These are phyloP conservation scores for Infundibulicybe gibba DNA, from an alignment of 768 basidiomycete genomes.

Conservation along the genomic window DNA sequence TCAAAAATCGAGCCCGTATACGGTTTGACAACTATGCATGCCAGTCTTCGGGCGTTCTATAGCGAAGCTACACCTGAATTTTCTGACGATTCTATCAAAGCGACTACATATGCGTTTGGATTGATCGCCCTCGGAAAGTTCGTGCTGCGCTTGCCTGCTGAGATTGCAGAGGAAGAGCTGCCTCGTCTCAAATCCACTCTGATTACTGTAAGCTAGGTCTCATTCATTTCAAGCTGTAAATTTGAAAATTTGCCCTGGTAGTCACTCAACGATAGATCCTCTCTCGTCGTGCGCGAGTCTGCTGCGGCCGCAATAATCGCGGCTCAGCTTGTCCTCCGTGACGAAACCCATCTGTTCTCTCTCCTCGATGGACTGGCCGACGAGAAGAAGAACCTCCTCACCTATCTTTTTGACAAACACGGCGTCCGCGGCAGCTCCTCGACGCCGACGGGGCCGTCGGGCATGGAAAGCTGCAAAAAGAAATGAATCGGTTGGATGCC, in stretches of 20 bases:
- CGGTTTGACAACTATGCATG: slow-evolving; percentile 80
- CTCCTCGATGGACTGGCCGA: slow-evolving; percentile 82
- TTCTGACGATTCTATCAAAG: slow-evolving; percentile 50
- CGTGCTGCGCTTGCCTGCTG: slow-evolving; percentile 72
- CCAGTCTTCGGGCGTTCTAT: slow-evolving; percentile 63
- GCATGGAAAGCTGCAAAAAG: slow-evolving; percentile 75
- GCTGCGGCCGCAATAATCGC: slow-evolving; percentile 82
- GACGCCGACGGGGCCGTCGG: slow-evolving; percentile 33
- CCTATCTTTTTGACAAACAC: slow-evolving; percentile 88
- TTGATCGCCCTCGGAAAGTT: slow-evolving; percentile 83
- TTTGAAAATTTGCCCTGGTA: slow-evolving; percentile 20
- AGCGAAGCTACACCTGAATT: slow-evolving; percentile 39
- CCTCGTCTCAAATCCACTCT: slow-evolving; percentile 72
- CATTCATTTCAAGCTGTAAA: background rate
- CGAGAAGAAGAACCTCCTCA: slow-evolving; percentile 86
- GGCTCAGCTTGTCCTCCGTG: slow-evolving; percentile 76
- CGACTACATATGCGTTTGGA: slow-evolving; percentile 76
- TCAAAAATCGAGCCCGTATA: slow-evolving; percentile 78
- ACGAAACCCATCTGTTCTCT: slow-evolving; percentile 80
- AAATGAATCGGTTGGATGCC: slow-evolving; percentile 75
- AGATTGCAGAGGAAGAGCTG: slow-evolving; percentile 85
- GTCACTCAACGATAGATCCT: slow-evolving; percentile 69
- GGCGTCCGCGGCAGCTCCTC: slow-evolving; percentile 53
- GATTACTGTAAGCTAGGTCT: slow-evolving; percentile 49
- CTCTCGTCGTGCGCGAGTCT: slow-evolving; percentile 79